phyloP scores from a whole-genome alignment of 192 early-diverging fungal genomes.

The Pilobolus umbonatus region DNA sequence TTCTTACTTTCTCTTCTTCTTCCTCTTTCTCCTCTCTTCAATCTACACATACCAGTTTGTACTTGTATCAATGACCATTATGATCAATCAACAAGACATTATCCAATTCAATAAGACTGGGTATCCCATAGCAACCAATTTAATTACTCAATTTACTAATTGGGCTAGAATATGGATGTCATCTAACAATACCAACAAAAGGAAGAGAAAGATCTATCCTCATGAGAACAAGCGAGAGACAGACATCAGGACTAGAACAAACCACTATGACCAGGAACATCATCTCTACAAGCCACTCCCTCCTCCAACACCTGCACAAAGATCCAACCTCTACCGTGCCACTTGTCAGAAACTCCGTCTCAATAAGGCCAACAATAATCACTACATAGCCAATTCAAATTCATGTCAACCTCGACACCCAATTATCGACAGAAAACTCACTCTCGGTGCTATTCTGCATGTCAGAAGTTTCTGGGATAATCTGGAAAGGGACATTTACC shows the following conservation, averaged over 20 bases:
- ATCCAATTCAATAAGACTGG: not conserved
- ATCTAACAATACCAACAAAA: not conserved
- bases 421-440: too few relatives aligned
- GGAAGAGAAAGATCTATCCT: not conserved
- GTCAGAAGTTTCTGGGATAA: constrained; percentile 6
- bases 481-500: not conserved
- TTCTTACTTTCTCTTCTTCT: not conserved
- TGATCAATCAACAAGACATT: not conserved
- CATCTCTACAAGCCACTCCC: too few relatives aligned
- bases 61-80: too few relatives aligned
- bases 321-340: not conserved
- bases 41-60: not conserved
- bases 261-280: not conserved
- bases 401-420: too few relatives aligned
- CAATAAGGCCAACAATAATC: not conserved
- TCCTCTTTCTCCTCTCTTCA: not conserved
- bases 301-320: not conserved
- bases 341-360: constrained; percentile 14
- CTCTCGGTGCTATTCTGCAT: constrained; percentile 9
- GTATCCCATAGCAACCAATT: not conserved
- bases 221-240: not conserved
- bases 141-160: constrained; percentile 2
- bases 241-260: not conserved
- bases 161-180: constrained; percentile 12
- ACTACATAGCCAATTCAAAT: not conserved